Base-by-base conservation (phyloP, 2,329 filamentous ascomycete genomes). In the Cadophora gregata region DNA sequence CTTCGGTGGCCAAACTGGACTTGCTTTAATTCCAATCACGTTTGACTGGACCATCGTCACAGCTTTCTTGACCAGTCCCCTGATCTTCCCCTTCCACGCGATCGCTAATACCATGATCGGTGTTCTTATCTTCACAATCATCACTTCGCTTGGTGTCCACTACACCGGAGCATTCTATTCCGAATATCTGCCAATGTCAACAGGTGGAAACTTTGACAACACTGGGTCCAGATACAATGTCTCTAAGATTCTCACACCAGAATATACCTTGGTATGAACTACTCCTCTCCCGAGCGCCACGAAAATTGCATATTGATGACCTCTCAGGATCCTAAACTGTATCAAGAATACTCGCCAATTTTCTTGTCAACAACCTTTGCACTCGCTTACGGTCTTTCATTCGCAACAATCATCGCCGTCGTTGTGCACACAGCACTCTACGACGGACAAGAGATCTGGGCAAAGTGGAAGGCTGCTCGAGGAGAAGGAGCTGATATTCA, bases 31-130 rank as follows among this genome's bases (percentile, higher is more conserved):
- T 7, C 90, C 90, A 1, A 86, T 93, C 36, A 92, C 90, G 0
- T 92, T 93, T 74, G 90, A 93, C 80, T 93, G 90, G 90, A 89
- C 88, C 5, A 88, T 92, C 72, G 84, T 92, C 62, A 84, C 73
- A 5, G 67, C 66, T 25, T 72, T 64, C 62, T 51, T 66, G 25
- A 64, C 67, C 66, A 21, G 74, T 73, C 42, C 78, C 70, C 67
- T 78, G 1, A 73, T 73, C 31, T 74, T 72, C 7, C 77, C 77
- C 0, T 76, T 74, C 48, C 84, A 86, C 72, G 85, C 86, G 65
- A 85, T 87, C 66, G 81, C 81, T 71, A 88, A 88, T 68, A 84
- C 84, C 25, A 74, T 86, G 24, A 76, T 79, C 42, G 85, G 85
- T 36, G 80, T 87, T 58, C 68, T 87, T 31, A 68, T 87, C 66